Conservation (phyloP, 208 protist genomes). For the Lotmaria passim region DNA sequence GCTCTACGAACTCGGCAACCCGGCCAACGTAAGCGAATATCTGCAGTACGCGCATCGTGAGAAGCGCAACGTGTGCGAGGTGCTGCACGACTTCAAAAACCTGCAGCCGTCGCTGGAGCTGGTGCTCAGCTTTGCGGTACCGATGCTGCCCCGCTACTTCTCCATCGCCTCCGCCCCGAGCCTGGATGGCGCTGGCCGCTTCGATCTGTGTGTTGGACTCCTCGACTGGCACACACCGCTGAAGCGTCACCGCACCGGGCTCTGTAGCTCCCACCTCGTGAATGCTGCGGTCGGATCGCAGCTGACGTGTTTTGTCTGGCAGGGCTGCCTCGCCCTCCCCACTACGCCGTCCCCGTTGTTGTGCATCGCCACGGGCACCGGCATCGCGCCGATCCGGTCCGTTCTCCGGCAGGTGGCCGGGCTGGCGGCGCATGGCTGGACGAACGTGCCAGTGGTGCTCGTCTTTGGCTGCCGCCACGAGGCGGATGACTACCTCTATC, state of each 20-base stretch:
- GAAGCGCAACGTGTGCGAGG: constrained; percentile 89
- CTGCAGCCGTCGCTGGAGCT: constrained; percentile 59
- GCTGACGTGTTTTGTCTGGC: constrained; percentile 75
- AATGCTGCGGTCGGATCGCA: constrained; percentile 35
- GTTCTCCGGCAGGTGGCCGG: constrained; percentile 75
- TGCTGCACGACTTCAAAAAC: constrained; percentile 79
- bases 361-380: constrained; percentile 81
- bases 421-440: constrained; percentile 27
- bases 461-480: constrained; percentile 82
- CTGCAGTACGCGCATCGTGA: constrained; percentile 83
- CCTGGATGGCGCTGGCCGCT: constrained; percentile 39
- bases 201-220: constrained; percentile 71
- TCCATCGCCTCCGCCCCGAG: constrained; percentile 72
- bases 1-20: constrained; percentile 72
- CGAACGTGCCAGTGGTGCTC: constrained; percentile 66
- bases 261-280: constrained; percentile 72
- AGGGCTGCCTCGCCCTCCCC: constrained; percentile 61
- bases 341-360: constrained; percentile 56
- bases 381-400: constrained; percentile 77
- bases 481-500: constrained; percentile 80
- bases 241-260: constrained; percentile 65
- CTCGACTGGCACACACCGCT: constrained; percentile 82
- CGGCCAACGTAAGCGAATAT: constrained; percentile 66
- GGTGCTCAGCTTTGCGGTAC: constrained; percentile 61
- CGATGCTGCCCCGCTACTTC: constrained; percentile 83